These are phyloP conservation scores for Citrus australasica DNA, from an alignment of 345 rosid species.

Conservation along the genomic window DNA sequence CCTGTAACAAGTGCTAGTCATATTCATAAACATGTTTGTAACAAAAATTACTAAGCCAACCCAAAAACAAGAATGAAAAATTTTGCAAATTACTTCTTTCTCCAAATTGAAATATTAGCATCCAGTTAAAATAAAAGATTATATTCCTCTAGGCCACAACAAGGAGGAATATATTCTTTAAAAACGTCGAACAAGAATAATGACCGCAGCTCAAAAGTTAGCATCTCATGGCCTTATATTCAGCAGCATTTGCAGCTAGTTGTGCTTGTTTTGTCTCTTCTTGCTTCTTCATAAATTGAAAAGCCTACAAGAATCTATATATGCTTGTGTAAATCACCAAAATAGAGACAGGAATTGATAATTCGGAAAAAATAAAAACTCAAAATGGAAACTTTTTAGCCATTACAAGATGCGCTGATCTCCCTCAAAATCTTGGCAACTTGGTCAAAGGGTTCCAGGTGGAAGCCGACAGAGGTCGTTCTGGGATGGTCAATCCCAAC, in stretches of 20 bases:
- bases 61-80: not conserved
- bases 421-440: slow-evolving; percentile 72
- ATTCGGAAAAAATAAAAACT: too few relatives aligned
- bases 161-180: too few relatives aligned
- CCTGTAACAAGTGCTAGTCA: slow-evolving; percentile 42
- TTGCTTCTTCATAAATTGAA: not conserved
- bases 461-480: slow-evolving; percentile 77
- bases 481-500: slow-evolving; percentile 6
- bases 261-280: slow-evolving; percentile 86
- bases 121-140: not conserved
- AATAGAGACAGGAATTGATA: too few relatives aligned
- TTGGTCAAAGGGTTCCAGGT: slow-evolving; percentile 84
- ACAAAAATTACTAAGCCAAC: slow-evolving; percentile 3
- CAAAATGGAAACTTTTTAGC: slow-evolving; percentile 48
- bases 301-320: too few relatives aligned
- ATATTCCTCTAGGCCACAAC: too few relatives aligned
- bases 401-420: slow-evolving; percentile 57
- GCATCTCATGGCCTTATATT: slow-evolving; percentile 61
- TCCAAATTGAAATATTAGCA: too few relatives aligned
- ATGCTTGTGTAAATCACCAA: too few relatives aligned
- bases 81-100: not conserved
- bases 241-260: slow-evolving; percentile 56
- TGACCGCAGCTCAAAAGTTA: not conserved
- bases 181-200: not conserved
- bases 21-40: slow-evolving; percentile 5